phyloP scores from a whole-genome alignment of 2,329 filamentous ascomycete species.

The Talaromyces verruculosus region DNA sequence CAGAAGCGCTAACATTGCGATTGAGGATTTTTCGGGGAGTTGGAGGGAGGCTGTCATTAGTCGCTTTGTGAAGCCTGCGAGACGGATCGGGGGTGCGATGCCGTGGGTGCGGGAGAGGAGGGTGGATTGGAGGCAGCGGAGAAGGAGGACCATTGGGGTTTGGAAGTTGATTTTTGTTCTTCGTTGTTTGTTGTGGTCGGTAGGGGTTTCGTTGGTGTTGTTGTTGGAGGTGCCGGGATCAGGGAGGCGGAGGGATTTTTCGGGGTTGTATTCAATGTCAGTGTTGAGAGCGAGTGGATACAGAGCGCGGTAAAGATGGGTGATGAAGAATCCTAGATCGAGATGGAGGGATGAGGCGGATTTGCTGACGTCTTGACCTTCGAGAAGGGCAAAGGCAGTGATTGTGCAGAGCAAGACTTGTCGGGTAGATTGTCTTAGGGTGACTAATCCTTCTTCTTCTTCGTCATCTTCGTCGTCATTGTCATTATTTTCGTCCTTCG shows the following conservation, averaged over 20 bases:
- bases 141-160: constrained; percentile 87
- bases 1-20: constrained; percentile 76
- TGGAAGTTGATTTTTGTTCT: constrained; percentile 85
- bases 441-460: constrained; percentile 33
- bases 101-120: constrained; percentile 74
- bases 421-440: constrained; percentile 71
- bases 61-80: constrained; percentile 93
- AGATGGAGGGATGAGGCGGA: constrained; percentile 78
- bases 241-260: constrained; percentile 68
- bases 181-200: constrained; percentile 33
- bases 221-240: constrained; percentile 59
- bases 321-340: constrained; percentile 92
- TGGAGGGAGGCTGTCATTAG: constrained; percentile 80
- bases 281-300: constrained; percentile 75
- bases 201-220: constrained; percentile 29
- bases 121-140: constrained; percentile 79
- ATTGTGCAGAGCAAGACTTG: constrained; percentile 92
- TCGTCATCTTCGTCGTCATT: constrained; percentile 46
- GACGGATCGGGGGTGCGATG: constrained; percentile 73
- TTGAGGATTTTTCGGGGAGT: constrained; percentile 82
- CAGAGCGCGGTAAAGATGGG: constrained; percentile 85
- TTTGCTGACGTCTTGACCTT: constrained; percentile 88
- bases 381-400: constrained; percentile 92
- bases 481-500: constrained; percentile 42
- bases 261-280: constrained; percentile 77